Evolutionary conservation across 805 yeast genomes (phyloP), one percentile per base, ranked within the genome.

Genomic region (Lachancea quebecensis): DNA sequence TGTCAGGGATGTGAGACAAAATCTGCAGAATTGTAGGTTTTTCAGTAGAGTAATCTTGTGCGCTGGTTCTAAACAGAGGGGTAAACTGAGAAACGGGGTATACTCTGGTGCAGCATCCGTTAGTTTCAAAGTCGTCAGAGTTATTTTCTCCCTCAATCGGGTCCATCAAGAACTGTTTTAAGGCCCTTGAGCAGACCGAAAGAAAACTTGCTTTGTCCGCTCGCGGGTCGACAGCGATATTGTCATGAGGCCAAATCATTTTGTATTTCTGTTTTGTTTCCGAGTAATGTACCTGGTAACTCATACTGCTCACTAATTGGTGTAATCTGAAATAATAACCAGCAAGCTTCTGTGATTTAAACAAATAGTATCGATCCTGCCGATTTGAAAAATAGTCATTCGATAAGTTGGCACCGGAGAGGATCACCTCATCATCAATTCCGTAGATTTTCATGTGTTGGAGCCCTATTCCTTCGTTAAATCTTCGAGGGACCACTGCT

Each of bases 381-480:
- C 99, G 78, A 64, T 91, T 83, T 3, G 95, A 85, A 66, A 93
- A 93, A 64, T 93, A 93, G 66, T 93, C 99, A 32, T 77, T 71
- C 0, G 96, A 87, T 39, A 93, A 71, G 58, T 93, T 93, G 2
- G 99, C 99, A 6, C 98, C 99, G 14, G 85, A 77, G 29, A 93
- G 71, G 15, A 93, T 75, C 35, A 93, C 79, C 59, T 90, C 96
- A 56, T 88, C 79, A 62, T 93, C 99, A 57, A 90, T 81, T 1
- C 99, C 99, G 62, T 93, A 93, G 27, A 93, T 74, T 62, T 93
- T 93, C 98, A 93, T 93, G 60, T 93, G 99, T 64, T 93, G 99
- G 42, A 93, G 73, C 0, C 99, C 99, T 54, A 76, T 72, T 3
- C 95, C 90, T 67, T 93, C 99, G 64, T 90, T 89, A 51, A 91